Percentiles rank a stretch among this genome's conserved stretches.
Conservation (phyloP, 2,329 filamentous ascomycete genomes). For the Ceratocystis variospora region DNA sequence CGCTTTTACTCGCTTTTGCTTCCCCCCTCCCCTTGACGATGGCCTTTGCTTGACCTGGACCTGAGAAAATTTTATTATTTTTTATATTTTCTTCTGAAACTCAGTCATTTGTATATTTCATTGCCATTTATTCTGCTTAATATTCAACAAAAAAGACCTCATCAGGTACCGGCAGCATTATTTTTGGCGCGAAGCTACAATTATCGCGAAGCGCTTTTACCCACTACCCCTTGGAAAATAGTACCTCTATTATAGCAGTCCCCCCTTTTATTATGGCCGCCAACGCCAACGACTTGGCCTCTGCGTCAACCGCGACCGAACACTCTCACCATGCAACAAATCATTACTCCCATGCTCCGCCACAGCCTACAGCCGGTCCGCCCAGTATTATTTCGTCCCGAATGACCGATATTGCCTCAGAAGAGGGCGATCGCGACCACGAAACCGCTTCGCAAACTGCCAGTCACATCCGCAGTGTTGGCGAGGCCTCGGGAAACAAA, state of each 20-base stretch:
- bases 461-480: slow-evolving; percentile 12
- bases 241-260: background rate
- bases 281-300: slow-evolving; percentile 28
- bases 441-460: slow-evolving; percentile 12
- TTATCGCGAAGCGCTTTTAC: background rate
- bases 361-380: slow-evolving; percentile 34
- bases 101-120: background rate
- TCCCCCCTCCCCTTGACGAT: background rate
- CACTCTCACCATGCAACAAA: background rate
- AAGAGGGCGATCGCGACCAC: slow-evolving; percentile 39
- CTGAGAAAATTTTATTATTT: background rate
- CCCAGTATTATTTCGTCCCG: slow-evolving; percentile 58
- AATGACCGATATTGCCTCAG: slow-evolving; percentile 51
- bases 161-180: no score
- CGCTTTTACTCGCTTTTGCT: background rate
- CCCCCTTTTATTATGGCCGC: slow-evolving; percentile 27
- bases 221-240: background rate
- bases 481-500: slow-evolving; percentile 25
- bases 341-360: slow-evolving; percentile 28
- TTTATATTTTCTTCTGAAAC: background rate
- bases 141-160: background rate
- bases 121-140: background rate
- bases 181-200: background rate
- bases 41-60: background rate
- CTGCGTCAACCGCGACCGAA: slow-evolving; percentile 29